These are phyloP conservation scores for Dactylellina haptotyla DNA, from an alignment of 2,329 filamentous ascomycete species.

Conservation along the genomic window DNA sequence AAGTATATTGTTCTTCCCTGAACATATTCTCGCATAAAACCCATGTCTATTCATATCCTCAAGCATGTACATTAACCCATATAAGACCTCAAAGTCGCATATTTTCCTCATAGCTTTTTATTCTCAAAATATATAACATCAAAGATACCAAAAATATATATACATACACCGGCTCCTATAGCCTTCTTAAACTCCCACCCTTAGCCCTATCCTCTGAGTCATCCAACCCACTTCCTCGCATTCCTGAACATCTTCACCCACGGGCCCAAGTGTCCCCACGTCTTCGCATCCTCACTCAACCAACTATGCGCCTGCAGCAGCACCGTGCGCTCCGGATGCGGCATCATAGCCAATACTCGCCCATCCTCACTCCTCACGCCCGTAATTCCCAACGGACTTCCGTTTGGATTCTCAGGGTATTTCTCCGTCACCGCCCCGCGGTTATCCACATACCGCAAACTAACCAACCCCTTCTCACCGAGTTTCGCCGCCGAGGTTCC, in stretches of 20 bases:
- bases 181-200: slow-evolving; percentile 4
- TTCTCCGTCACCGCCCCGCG: slow-evolving; percentile 76
- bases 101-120: not conserved
- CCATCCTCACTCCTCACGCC: slow-evolving; percentile 81
- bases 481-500: slow-evolving; percentile 65
- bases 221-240: slow-evolving; percentile 86
- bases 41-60: not conserved
- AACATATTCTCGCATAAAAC: not conserved
- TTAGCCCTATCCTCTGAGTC: slow-evolving; percentile 31
- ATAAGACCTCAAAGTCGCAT: slow-evolving; percentile 4
- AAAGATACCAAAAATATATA: slow-evolving; percentile 25
- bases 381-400: slow-evolving; percentile 81
- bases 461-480: slow-evolving; percentile 73
- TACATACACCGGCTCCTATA: too few relatives aligned
- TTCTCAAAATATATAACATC: not conserved
- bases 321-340: slow-evolving; percentile 90
- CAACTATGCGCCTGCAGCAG: slow-evolving; percentile 82
- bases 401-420: slow-evolving; percentile 92
- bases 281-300: slow-evolving; percentile 71
- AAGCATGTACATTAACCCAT: not conserved
- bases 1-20: slow-evolving; percentile 86
- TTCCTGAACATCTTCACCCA: slow-evolving; percentile 89
- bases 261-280: slow-evolving; percentile 82
- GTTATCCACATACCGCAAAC: slow-evolving; percentile 88
- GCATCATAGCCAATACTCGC: slow-evolving; percentile 88